Evolutionary conservation across 805 yeast genomes (phyloP), one percentile per base, ranked within the genome.

Genomic region (Kazachstania taianensis): DNA sequence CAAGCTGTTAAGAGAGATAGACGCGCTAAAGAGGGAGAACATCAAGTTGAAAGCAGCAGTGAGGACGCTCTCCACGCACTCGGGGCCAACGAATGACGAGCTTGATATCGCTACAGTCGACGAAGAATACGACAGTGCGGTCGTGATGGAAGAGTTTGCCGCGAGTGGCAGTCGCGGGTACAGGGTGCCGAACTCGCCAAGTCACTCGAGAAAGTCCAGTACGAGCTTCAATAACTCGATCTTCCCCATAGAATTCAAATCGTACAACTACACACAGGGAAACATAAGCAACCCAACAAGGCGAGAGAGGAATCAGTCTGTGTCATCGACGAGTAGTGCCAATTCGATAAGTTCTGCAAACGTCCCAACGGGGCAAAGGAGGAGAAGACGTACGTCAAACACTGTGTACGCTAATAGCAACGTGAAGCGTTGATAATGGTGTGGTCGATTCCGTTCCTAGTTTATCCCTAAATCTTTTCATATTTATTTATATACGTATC

Each of bases 1-100:
- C 37, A 66, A 64, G 47, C 52, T 74, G 30, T 64, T 73, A 67
- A 67, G 65, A 43, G 78, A 75, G 44, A 69, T 75, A 14, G 66
- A 66, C 24, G 27, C 37, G 5, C 53, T 74, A 30, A 69, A 66
- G 43, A 67, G 63, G 13, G 78, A 73, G 42, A 73, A 71, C 45
- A 59, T 54, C 27, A 44, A 48, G 18, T 52, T 72, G 41, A 53
- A 51, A 29, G 41, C 42, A 26, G 48, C 53, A 27, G 28, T 58
- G 23, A 36, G 33, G 26, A 12, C 20, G 6, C 27, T 30, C n/a
- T n/a, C n/a, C n/a, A n/a, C n/a, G 7, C 28, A 38, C 9, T 36
- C 20, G 35, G 23, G 24, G 18, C 29, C 22, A 20, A 19, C 18
- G 19, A 17, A 24, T 18, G 7, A 22, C 30, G 18, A 23, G 12